Evolutionary conservation across 2,329 filamentous ascomycete species (phyloP).

Genomic region (Cercospora zeae-maydis): DNA sequence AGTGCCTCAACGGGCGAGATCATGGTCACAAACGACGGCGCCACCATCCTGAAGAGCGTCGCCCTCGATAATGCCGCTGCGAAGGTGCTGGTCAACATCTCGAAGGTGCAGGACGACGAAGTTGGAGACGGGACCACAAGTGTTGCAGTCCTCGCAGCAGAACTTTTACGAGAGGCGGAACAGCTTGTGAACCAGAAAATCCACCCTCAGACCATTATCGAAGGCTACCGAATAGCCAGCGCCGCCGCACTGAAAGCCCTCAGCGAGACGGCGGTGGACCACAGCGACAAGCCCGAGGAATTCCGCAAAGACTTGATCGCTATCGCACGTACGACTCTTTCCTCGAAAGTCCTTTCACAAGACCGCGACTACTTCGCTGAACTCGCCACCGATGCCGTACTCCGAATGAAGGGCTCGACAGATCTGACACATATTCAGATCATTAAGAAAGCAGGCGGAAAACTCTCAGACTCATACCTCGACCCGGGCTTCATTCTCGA

Average conservation of each 20-base stretch:
- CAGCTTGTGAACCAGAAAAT: slow-evolving; percentile 98
- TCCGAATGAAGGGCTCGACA: slow-evolving; percentile 82
- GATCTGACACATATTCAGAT: slow-evolving; percentile 98
- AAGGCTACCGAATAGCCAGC: slow-evolving; percentile 97
- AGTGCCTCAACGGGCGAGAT: slow-evolving; percentile 84
- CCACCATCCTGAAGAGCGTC: slow-evolving; percentile 96
- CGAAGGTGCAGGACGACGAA: slow-evolving; percentile 98
- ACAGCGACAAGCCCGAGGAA: slow-evolving; percentile 74
- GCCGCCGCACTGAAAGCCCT: slow-evolving; percentile 80
- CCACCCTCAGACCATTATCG: slow-evolving; percentile 98
- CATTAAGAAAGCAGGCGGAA: slow-evolving; percentile 98
- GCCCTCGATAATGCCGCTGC: slow-evolving; percentile 97
- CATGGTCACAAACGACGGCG: slow-evolving; percentile 97
- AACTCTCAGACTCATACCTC: slow-evolving; percentile 94
- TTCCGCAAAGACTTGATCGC: slow-evolving; percentile 87
- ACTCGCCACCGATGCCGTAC: slow-evolving; percentile 84
- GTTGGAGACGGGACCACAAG: slow-evolving; percentile 97
- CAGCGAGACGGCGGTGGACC: slow-evolving; percentile 80
- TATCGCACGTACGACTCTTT: slow-evolving; percentile 91
- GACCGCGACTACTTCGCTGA: slow-evolving; percentile 88
- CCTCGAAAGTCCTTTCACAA: slow-evolving; percentile 93
- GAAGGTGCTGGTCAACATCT: slow-evolving; percentile 98
- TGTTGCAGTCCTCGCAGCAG: slow-evolving; percentile 91
- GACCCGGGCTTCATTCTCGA: slow-evolving; percentile 98
- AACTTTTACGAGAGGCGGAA: slow-evolving; percentile 92